Evolutionary conservation across 257 asterid genomes (phyloP).

Genomic region (Gynochthodes officinalis): DNA sequence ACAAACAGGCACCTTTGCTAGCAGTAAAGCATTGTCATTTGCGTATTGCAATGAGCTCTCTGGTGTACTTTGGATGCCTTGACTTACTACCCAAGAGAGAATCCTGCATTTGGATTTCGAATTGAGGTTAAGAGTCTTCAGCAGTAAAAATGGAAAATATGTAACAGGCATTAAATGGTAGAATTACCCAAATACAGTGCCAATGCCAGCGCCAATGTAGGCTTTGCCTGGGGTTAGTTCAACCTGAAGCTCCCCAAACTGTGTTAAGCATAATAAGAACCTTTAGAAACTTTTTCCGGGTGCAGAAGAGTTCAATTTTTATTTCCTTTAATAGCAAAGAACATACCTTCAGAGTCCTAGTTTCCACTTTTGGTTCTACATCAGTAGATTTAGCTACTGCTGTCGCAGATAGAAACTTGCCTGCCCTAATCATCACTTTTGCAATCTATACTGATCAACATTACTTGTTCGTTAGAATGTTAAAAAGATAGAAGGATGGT

Average conservation of each 20-base stretch:
- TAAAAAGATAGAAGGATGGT: not conserved
- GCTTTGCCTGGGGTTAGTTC: slow-evolving; percentile 76
- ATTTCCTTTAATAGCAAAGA: slow-evolving; percentile 7
- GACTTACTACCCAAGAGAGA: slow-evolving; percentile 74
- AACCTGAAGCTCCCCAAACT: slow-evolving; percentile 96
- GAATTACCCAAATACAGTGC: slow-evolving; percentile 58
- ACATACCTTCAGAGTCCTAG: slow-evolving; percentile 64
- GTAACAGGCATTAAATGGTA: not conserved
- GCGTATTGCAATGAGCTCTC: slow-evolving; percentile 88
- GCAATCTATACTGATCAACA: slow-evolving; percentile 69
- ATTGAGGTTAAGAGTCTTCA: not conserved
- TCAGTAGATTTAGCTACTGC: slow-evolving; percentile 38
- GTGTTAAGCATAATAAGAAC: slow-evolving; percentile 22
- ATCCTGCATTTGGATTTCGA: slow-evolving; percentile 41
- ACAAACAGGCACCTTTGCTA: slow-evolving; percentile 59
- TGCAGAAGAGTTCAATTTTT: slow-evolving; percentile 2
- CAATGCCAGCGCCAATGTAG: slow-evolving; percentile 73
- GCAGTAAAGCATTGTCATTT: slow-evolving; percentile 79
- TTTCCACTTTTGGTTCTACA: slow-evolving; percentile 56
- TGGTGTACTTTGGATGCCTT: slow-evolving; percentile 64
- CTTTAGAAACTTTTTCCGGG: slow-evolving; percentile 1
- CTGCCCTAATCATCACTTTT: slow-evolving; percentile 67
- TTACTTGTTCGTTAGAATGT: slow-evolving; percentile 4
- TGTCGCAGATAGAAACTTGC: slow-evolving; percentile 56
- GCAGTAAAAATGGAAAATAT: slow-evolving; percentile 6